Percentiles rank a stretch among this genome's conserved stretches.
These are phyloP conservation scores for Camelina hispida DNA, from an alignment of 345 rosid genomes.

Conservation along the genomic window DNA sequence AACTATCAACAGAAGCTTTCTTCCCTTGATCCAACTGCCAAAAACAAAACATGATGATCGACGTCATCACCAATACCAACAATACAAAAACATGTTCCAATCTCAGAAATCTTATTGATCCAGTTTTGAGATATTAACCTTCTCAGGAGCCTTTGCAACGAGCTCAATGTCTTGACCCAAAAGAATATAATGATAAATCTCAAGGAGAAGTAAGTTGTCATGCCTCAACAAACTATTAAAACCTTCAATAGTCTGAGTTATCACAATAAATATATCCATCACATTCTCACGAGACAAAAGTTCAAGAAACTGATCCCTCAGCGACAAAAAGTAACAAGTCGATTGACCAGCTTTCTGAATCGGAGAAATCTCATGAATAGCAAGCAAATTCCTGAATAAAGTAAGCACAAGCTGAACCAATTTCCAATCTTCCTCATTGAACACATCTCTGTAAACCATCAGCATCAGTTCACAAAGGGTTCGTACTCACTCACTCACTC, in stretches of 20 bases:
- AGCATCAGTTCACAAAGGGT: not conserved
- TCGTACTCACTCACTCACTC: not conserved
- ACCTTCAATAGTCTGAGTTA: slow-evolving; percentile 71
- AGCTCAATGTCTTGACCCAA: slow-evolving; percentile 79
- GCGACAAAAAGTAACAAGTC: slow-evolving; percentile 62
- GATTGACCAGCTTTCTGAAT: slow-evolving; percentile 77
- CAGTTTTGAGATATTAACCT: slow-evolving; percentile 52
- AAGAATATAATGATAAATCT: slow-evolving; percentile 72
- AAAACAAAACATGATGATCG: slow-evolving; percentile 12
- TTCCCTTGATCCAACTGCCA: slow-evolving; percentile 55
- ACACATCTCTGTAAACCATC: slow-evolving; percentile 61
- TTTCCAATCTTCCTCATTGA: slow-evolving; percentile 97
- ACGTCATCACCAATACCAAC: slow-evolving; percentile 13
- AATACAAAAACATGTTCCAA: not conserved
- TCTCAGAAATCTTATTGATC: slow-evolving; percentile 15
- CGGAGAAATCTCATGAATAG: slow-evolving; percentile 72
- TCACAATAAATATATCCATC: slow-evolving; percentile 72
- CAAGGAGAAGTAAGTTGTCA: slow-evolving; percentile 83
- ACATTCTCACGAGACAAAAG: slow-evolving; percentile 79
- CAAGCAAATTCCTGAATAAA: slow-evolving; percentile 81
- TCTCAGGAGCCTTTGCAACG: slow-evolving; percentile 58
- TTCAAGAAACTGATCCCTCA: slow-evolving; percentile 79
- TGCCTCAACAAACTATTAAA: slow-evolving; percentile 63
- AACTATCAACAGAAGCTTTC: slow-evolving; percentile 58
- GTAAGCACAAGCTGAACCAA: slow-evolving; percentile 90